Base-by-base conservation (phyloP, 169 alveolate species). In the Amoebophrya sp. region DNA sequence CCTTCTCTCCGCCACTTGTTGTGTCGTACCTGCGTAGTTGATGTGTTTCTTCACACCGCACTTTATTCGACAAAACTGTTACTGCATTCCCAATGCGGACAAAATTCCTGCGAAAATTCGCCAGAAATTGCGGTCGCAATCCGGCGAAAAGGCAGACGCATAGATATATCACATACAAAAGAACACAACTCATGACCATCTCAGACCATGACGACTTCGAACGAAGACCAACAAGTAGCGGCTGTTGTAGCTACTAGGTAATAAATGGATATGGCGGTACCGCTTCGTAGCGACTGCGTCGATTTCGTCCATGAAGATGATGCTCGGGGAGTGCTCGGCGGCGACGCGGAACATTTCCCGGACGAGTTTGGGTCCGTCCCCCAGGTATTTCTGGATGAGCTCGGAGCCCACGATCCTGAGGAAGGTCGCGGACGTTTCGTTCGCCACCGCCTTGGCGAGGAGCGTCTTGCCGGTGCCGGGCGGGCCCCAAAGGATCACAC, bases 331-430 rank as follows among this genome's bases (percentile, higher is more conserved):
- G 91, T 98, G 98, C 89, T 99, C 99, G 93, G 4, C 0, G 50
- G 99, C 99, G 41, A 98, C 98, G 88, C 98, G 96, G 94, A 99
- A 99, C 97, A 99, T 97, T 93, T 99, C 99, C 88, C 99, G 95
- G 31, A 98, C 99, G 90, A 99, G 97, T 94, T 98, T 98, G 20
- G 99, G 99, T 0, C 99, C 95, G 93, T 96, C 99, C 50, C 99
- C 99, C 58, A 98, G 94, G 93, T 98, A 99, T 95, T 99, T 99
- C 95, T 99, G 99, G 91, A 99, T 98, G 88, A 99, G 95, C 93
- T 99, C 99, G 18, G 99, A 96, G 15, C 99, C 99, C 40, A 97
- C 99, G 26, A 99, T 99, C 88, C 99, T 97, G 91, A 99, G 95
- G 94, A 99, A 99, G 5, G 99, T 98, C 16, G 99, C 99, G 38